phyloP scores from a whole-genome alignment of 2,329 filamentous ascomycete species.

The Leptosphaerulina australis region DNA sequence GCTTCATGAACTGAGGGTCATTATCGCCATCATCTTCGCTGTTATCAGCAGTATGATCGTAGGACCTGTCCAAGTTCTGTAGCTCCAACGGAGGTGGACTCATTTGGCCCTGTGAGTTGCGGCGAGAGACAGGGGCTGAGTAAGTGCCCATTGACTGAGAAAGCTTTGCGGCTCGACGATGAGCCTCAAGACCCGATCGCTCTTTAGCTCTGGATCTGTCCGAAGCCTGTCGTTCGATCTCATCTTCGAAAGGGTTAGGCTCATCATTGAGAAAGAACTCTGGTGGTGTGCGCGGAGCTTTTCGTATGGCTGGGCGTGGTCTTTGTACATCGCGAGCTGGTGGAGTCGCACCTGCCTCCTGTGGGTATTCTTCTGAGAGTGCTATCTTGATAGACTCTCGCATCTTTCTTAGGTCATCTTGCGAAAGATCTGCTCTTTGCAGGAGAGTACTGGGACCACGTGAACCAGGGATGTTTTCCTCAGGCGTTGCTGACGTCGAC shows the following conservation, averaged over 20 bases:
- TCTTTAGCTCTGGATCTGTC: slow-evolving; percentile 33
- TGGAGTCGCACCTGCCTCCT: slow-evolving; percentile 25
- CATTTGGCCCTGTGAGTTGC: slow-evolving; percentile 42
- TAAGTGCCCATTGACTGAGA: slow-evolving; percentile 46
- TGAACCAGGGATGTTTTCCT: slow-evolving; percentile 34
- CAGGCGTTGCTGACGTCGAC: slow-evolving; percentile 27
- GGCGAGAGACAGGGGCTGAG: slow-evolving; percentile 44
- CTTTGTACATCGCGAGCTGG: slow-evolving; percentile 37
- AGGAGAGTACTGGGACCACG: slow-evolving; percentile 38
- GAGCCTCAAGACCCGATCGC: slow-evolving; percentile 44
- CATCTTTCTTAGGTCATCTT: slow-evolving; percentile 42
- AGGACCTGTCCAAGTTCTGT: slow-evolving; percentile 19
- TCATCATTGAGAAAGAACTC: slow-evolving; percentile 44
- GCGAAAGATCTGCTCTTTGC: slow-evolving; percentile 41
- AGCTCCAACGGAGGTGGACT: slow-evolving; percentile 29
- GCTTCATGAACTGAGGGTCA: slow-evolving; percentile 45
- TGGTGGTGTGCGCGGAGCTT: slow-evolving; percentile 39
- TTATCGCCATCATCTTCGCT: slow-evolving; percentile 39
- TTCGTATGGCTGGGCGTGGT: slow-evolving; percentile 48
- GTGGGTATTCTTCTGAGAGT: slow-evolving; percentile 38
- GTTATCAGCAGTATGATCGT: slow-evolving; percentile 30
- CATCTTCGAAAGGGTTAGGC: slow-evolving; percentile 43
- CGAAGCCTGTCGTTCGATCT: slow-evolving; percentile 16
- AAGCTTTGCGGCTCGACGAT: slow-evolving; percentile 43
- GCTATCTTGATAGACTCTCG: slow-evolving; percentile 45